Base-by-base conservation (phyloP, 805 yeast genomes). In the Barnettozyma botsteinii region DNA sequence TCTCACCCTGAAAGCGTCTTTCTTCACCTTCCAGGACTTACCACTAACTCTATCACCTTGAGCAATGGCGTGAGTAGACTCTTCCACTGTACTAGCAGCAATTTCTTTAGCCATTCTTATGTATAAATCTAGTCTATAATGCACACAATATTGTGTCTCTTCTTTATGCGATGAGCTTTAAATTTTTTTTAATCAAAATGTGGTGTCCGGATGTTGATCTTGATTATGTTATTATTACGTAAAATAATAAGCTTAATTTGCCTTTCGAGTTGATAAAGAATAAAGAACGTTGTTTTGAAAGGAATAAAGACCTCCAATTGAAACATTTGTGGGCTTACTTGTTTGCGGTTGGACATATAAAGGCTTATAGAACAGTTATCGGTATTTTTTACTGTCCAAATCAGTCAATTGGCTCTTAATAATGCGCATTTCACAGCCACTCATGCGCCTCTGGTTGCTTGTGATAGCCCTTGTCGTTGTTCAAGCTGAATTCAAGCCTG, bases 21-120 rank as follows among this genome's bases (percentile, higher is more conserved):
- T 84, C 41, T 72, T 71, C 13, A 67, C 70, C 52, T 85, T 85
- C 89, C 89, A 85, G 31, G 72, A 67, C 56, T 84, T 83, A 38
- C 57, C 57, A 28, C 46, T 54, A 7, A 55, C 59, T 42, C 60
- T 51, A 31, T 38, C 51, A 35, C 60, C 60, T 32, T 35, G 18
- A 13, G 24, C 11, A 9, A 28, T 17, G n/a, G 11, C 24, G 8
- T 9, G 21, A 14, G 38, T 21, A 11, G 25, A n/a, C 1, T 23
- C 28, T 18, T 31, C 29, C n/a, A 24, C 32, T 20, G 18, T 20
- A 25, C n/a, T 13, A 21, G 19, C 31, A 12, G 20, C 23, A 13
- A 13, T 34, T 25, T 35, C 24, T 27, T 20, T 19, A 12, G 33
- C 26, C 25, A 33, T 31, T 24, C 12, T 33, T 22, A 17, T n/a